Percentiles rank a stretch among this genome's conserved stretches.
These are phyloP conservation scores for Ascochyta rabiei DNA, from an alignment of 2,329 filamentous ascomycete species.

Conservation along the genomic window DNA sequence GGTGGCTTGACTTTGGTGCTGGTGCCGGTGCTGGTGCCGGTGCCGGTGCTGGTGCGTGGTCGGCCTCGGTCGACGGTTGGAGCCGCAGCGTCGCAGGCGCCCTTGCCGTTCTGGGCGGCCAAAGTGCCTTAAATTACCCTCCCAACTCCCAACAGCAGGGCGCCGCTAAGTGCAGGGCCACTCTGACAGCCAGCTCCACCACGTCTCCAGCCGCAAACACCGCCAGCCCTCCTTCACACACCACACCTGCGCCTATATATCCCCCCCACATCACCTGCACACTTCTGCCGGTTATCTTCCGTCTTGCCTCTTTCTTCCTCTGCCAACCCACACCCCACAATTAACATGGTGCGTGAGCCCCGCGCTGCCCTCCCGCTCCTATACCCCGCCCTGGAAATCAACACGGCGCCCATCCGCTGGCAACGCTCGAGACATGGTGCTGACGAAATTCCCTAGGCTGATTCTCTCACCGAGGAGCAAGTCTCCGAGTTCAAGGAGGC, in stretches of 20 bases:
- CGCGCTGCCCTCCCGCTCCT: constrained; percentile 28
- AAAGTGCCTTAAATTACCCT: constrained; percentile 17
- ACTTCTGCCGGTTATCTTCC: constrained; percentile 10
- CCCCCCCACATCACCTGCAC: constrained; percentile 16
- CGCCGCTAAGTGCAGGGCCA: constrained; percentile 22
- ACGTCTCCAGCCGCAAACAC: constrained; percentile 40
- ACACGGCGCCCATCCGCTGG: constrained; percentile 29
- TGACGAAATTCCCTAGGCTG: constrained; percentile 68
- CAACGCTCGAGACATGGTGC: constrained; percentile 14
- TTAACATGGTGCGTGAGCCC: constrained; percentile 48
- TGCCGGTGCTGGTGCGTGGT: constrained; percentile 6
- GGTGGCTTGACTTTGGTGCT: not conserved
- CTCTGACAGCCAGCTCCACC: constrained; percentile 31
- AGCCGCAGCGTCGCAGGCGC: constrained; percentile 14
- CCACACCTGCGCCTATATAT: constrained; percentile 23
- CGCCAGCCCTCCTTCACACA: constrained; percentile 26
- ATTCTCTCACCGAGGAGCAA: constrained; percentile 99
- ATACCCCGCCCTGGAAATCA: constrained; percentile 48
- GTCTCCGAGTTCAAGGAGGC: constrained; percentile 99
- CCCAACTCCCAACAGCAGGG: constrained; percentile 26
- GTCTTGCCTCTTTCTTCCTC: not conserved
- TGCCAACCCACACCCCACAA: constrained; percentile 20
- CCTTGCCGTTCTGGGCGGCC: constrained; percentile 21
- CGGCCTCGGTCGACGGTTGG: constrained; percentile 8
- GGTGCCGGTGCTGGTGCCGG: too few relatives aligned